Evolutionary conservation across 805 yeast genomes (phyloP).

Genomic region (Metschnikowia cerradonensis): DNA sequence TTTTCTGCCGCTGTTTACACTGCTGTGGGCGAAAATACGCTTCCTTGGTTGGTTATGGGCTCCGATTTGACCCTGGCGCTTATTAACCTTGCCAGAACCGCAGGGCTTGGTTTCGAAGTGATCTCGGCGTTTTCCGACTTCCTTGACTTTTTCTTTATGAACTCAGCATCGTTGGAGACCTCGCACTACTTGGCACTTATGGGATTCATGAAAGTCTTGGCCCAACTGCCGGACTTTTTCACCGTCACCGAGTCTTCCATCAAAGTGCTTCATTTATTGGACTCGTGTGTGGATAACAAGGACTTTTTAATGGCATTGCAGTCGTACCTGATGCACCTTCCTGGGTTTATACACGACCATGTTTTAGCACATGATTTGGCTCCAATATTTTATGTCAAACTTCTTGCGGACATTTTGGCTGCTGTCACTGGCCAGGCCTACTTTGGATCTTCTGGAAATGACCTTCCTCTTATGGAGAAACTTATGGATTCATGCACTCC

Average conservation of each 20-base stretch:
- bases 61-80: conserved; percentile 33
- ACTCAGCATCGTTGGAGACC: conserved; percentile 17
- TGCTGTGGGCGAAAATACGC: conserved; percentile 19
- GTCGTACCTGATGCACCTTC: conserved; percentile 20
- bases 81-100: conserved; percentile 25
- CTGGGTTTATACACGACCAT: conserved; percentile 10
- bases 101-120: conserved; percentile 23
- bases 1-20: conserved; percentile 38
- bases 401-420: conserved; percentile 33
- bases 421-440: conserved; percentile 28
- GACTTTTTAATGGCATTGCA: conserved; percentile 38
- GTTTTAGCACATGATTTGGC: conserved; percentile 30
- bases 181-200: conserved; percentile 33
- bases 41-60: conserved; percentile 37
- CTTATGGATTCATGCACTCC: background rate
- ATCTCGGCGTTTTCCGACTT: conserved; percentile 27
- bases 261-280: conserved; percentile 31
- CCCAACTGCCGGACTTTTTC: conserved; percentile 25
- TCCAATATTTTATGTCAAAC: conserved; percentile 34
- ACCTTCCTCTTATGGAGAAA: conserved; percentile 21
- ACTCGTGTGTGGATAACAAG: conserved; percentile 34
- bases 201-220: conserved; percentile 34
- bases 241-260: conserved; percentile 21
- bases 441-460: conserved; percentile 19
- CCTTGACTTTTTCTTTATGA: conserved; percentile 22